These are phyloP conservation scores for Paramecium sonneborni DNA, from an alignment of 73 alveolate species.

Conservation along the genomic window DNA sequence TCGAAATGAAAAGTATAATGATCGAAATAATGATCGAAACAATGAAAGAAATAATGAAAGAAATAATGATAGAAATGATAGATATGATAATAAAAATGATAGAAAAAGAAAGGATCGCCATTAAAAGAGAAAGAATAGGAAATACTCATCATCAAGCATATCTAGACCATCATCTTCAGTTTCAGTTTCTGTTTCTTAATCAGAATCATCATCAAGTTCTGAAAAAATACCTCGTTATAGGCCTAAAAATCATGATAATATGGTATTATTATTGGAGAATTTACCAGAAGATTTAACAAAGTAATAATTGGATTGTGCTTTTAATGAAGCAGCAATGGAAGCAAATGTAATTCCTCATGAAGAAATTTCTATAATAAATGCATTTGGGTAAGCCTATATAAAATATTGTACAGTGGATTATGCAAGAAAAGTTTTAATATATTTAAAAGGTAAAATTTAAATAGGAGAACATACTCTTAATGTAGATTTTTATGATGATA, in stretches of 20 bases:
- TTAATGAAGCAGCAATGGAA: conserved; percentile 50
- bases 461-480: conserved; percentile 19
- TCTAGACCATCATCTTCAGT: conserved; percentile 42
- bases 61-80: not conserved
- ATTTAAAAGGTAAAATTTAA: conserved; percentile 21
- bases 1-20: not conserved
- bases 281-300: conserved; percentile 34
- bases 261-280: conserved; percentile 33
- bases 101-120: conserved; percentile 4
- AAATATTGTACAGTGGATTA: conserved; percentile 52
- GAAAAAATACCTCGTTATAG: conserved; percentile 2
- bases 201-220: conserved; percentile 49
- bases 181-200: conserved; percentile 16
- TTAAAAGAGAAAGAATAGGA: not conserved
- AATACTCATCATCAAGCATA: conserved; percentile 25
- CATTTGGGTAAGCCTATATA: conserved; percentile 54
- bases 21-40: not conserved
- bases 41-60: not conserved
- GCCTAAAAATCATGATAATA: conserved; percentile 56
- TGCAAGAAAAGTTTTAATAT: conserved; percentile 35
- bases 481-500: conserved; percentile 57
- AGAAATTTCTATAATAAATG: conserved; percentile 22
- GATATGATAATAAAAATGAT: not conserved
- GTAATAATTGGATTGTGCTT: not conserved
- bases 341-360: conserved; percentile 54